Base-by-base conservation (phyloP, 805 yeast species). In the Candida pseudofarinosa region DNA sequence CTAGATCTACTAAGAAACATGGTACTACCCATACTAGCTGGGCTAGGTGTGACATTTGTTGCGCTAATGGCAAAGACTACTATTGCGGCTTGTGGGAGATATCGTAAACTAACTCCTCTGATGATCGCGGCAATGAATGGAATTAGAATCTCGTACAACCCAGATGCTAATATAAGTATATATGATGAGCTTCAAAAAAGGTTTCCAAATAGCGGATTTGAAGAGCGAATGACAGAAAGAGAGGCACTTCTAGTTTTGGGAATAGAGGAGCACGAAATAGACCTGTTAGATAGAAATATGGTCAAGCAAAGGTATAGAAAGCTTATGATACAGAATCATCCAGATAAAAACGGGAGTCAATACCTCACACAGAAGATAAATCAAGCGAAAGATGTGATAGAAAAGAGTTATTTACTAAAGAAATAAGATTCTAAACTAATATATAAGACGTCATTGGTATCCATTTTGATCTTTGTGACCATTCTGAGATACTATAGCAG, bases 1-100 rank as follows among this genome's bases (percentile, higher is more conserved):
- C n/a, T n/a, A n/a, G n/a, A n/a, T n/a, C n/a, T n/a, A n/a, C n/a
- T n/a, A 7, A n/a, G 34, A 14, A 34, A 17, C n/a, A 56, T 58
- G 63, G 62, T 77, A 18, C 60, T 77, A 23, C 83, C 84, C 16
- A 65, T 79, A 12, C 56, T 79, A 15, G 45, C 77, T 13, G 84
- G 83, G 4, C 38, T 76, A n/a, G 83, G 83, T 0, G 74, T 73
- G 3, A 74, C 85, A 0, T 47, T 71, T 0, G 67, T 63, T 1
- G 84, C 83, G 1, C 41, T 79, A n/a, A 67, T 79, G 0, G 67
- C 60, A 31, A 62, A 54, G 50, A 52, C 66, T 7, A 56, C 68
- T 13, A 15, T 63, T 2, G 36, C 58, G 4, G 63, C 71, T 1
- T 56, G 53, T 39, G 44, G 59, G 58, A 59, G 62, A 59, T 69